Evolutionary conservation across 306 rosid species (phyloP).

Genomic region (Quercus engelmannii): DNA sequence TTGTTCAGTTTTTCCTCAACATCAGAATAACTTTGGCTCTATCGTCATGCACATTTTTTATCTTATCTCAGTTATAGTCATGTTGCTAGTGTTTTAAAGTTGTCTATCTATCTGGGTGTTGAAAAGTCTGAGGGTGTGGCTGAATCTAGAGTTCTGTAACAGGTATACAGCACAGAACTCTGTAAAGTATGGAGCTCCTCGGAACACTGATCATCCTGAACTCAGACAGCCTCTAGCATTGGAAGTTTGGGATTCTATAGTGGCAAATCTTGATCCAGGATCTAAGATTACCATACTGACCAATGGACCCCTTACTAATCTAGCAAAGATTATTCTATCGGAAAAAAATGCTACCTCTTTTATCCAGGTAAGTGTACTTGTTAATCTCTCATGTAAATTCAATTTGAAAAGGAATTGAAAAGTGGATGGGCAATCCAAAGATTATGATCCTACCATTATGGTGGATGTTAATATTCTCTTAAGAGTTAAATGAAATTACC

Average conservation of each 20-base stretch:
- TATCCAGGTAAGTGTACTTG: constrained; percentile 51
- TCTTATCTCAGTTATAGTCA: no score
- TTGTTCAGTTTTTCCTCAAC: no score
- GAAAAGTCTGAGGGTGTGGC: not conserved
- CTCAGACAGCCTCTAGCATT: constrained; percentile 68
- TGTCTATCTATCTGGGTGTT: not conserved
- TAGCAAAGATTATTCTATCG: constrained; percentile 58
- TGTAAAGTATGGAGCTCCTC: constrained; percentile 52
- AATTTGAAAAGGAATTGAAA: not conserved
- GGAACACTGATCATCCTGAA: constrained; percentile 64
- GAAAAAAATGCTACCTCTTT: constrained; percentile 39
- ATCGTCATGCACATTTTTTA: no score
- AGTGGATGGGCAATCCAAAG: not conserved
- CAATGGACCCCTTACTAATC: constrained; percentile 91
- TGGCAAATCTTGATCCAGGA: constrained; percentile 45
- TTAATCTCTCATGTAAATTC: not conserved
- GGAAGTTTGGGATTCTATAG: constrained; percentile 72
- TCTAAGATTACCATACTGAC: constrained; percentile 75
- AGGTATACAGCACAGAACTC: constrained; percentile 80
- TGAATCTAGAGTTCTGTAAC: constrained; percentile 10
- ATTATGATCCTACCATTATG: no score
- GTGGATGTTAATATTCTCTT: no score
- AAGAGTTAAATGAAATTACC: no score
- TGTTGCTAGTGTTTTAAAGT: not conserved
- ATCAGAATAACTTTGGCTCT: no score